These are phyloP conservation scores for Podospora pseudopauciseta DNA, from an alignment of 495 filamentous ascomycete genomes.

Conservation along the genomic window DNA sequence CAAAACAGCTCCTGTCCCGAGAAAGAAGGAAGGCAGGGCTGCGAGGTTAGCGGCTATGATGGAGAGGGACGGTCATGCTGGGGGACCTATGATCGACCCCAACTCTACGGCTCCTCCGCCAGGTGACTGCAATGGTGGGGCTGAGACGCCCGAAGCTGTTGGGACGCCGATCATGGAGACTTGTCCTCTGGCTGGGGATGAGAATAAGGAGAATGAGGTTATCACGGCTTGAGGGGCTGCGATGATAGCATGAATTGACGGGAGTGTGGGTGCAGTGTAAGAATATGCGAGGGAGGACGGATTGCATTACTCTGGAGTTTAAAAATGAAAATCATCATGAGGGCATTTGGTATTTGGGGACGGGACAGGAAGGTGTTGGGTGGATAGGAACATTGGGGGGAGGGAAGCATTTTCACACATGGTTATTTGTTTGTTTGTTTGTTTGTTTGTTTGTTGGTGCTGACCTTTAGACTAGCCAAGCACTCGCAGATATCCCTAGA, in stretches of 20 bases:
- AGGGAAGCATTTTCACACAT: neutral
- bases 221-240: neutral
- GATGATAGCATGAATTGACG: neutral
- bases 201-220: neutral
- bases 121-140: neutral
- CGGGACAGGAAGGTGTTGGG: neutral
- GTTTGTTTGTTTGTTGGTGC: neutral
- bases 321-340: neutral
- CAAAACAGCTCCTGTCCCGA: constrained; percentile 44
- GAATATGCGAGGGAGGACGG: neutral
- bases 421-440: neutral
- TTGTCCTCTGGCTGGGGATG: neutral
- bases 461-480: neutral
- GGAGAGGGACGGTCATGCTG: constrained; percentile 34
- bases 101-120: constrained; percentile 4
- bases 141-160: neutral
- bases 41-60: constrained; percentile 47
- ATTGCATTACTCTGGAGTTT: neutral
- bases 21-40: constrained; percentile 52
- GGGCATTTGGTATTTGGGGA: neutral
- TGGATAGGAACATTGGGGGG: neutral
- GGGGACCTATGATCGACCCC: constrained; percentile 21
- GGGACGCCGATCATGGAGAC: neutral
- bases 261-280: neutral
- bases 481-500: neutral